Evolutionary conservation across 768 basidiomycete species (phyloP).

Genomic region (Termitomyces sp.): DNA sequence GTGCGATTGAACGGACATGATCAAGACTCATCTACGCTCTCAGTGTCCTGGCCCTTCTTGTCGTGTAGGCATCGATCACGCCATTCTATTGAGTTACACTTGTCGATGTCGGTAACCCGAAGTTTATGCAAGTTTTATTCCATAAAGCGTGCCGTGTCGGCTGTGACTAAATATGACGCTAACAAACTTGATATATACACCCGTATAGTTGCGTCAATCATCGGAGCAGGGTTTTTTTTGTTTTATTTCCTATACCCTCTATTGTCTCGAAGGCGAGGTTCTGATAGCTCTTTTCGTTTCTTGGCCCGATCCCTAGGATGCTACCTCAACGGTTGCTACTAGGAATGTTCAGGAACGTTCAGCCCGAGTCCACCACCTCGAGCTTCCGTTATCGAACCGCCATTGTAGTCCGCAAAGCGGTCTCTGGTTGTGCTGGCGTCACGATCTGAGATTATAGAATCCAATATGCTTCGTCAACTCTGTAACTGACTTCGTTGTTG

Average conservation of each 20-base stretch:
- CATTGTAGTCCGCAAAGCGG: constrained; percentile 47
- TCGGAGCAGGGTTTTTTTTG: too few species aligned
- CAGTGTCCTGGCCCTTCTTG: not conserved
- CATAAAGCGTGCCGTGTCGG: too few species aligned
- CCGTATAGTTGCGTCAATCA: not conserved
- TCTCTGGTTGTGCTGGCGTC: constrained; percentile 37
- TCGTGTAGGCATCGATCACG: not conserved
- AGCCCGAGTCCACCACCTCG: too few species aligned
- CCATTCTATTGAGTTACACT: not conserved
- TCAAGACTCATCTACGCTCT: too few species aligned
- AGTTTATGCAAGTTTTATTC: not conserved
- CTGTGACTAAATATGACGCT: too few species aligned
- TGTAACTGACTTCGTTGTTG: not conserved
- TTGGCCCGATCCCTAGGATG: too few species aligned
- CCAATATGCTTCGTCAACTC: not conserved
- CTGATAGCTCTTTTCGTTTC: too few species aligned
- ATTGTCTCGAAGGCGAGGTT: too few species aligned
- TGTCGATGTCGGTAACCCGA: not conserved
- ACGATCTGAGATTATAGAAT: constrained; percentile 36
- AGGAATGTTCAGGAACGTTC: too few species aligned
- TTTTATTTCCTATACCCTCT: too few species aligned
- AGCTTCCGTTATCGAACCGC: constrained; percentile 53
- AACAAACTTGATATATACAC: not conserved
- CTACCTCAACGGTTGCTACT: too few species aligned
- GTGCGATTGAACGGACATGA: not conserved